A percentile compares a stretch with the other conserved stretches of the same genome.
These are phyloP conservation scores for Endocarpon pusillum DNA, from an alignment of 495 filamentous ascomycete genomes.

Conservation along the genomic window DNA sequence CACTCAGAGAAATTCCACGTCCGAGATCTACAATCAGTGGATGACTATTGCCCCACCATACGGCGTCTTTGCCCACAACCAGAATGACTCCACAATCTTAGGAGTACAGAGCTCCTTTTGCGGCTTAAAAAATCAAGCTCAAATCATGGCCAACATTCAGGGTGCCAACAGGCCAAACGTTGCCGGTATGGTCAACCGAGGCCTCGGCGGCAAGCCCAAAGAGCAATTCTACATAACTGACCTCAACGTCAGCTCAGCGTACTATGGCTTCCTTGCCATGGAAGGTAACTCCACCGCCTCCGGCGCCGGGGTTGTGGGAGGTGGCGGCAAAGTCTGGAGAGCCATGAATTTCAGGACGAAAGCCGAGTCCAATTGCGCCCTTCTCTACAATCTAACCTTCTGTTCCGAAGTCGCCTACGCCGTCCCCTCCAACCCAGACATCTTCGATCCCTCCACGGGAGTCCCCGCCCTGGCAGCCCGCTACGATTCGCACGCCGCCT, in stretches of 20 bases:
- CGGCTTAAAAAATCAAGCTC: slow-evolving; percentile 43
- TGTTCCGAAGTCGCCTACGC: slow-evolving; percentile 80
- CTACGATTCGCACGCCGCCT: slow-evolving; percentile 49
- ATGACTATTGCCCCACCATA: slow-evolving; percentile 47
- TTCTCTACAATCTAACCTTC: slow-evolving; percentile 69
- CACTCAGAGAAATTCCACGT: slow-evolving; percentile 29
- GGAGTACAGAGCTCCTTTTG: slow-evolving; percentile 65
- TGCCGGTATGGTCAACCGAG: slow-evolving; percentile 50
- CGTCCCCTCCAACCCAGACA: slow-evolving; percentile 67
- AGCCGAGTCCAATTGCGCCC: slow-evolving; percentile 55
- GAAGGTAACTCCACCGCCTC: slow-evolving; percentile 33
- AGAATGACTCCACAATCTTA: slow-evolving; percentile 35
- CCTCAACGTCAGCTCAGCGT: slow-evolving; percentile 51
- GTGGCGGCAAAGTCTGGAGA: slow-evolving; percentile 56
- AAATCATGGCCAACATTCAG: slow-evolving; percentile 37
- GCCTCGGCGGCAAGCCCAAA: slow-evolving; percentile 44
- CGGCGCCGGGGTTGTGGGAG: slow-evolving; percentile 35
- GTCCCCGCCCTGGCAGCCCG: slow-evolving; percentile 35
- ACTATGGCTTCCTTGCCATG: slow-evolving; percentile 53
- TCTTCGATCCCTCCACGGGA: slow-evolving; percentile 12
- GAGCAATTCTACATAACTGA: slow-evolving; percentile 72
- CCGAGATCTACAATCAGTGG: slow-evolving; percentile 29
- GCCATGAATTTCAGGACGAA: slow-evolving; percentile 59
- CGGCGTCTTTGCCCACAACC: slow-evolving; percentile 60
- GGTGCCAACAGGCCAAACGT: too few relatives aligned